phyloP scores from a whole-genome alignment of 2,329 filamentous ascomycete genomes.

The Xylaria sp. region DNA sequence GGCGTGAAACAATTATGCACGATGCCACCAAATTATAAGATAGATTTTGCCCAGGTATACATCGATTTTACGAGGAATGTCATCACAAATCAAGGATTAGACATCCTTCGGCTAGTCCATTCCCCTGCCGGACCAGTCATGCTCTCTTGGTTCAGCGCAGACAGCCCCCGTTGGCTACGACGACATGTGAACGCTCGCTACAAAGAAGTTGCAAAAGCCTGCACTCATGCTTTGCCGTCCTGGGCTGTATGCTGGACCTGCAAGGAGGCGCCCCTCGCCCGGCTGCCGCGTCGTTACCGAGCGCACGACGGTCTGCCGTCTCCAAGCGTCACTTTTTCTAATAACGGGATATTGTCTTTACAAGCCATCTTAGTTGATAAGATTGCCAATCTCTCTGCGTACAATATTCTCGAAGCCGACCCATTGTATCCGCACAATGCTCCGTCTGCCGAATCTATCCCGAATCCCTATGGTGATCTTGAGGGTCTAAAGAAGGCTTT shows the following conservation, averaged over 20 bases:
- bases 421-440: not conserved
- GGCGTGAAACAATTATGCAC: no score
- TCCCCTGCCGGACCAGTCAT: no score
- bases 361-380: not conserved
- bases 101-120: no score
- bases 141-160: no score
- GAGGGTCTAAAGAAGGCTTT: not conserved
- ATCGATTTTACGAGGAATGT: no score
- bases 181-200: no score
- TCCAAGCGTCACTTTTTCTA: not conserved
- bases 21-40: no score
- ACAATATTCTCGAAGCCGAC: not conserved
- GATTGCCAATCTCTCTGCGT: not conserved
- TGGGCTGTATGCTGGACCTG: conserved; percentile 3
- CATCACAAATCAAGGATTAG: no score
- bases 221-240: not conserved
- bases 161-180: no score
- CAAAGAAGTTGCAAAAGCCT: not conserved
- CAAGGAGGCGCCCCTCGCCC: not conserved
- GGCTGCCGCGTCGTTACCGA: not conserved
- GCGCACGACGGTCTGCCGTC: not conserved
- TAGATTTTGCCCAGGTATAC: no score
- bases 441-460: not conserved
- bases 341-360: no score
- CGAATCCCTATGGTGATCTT: not conserved